These are phyloP conservation scores for Akanthomyces lecanii DNA, from an alignment of 2,329 filamentous ascomycete species.

Conservation along the genomic window DNA sequence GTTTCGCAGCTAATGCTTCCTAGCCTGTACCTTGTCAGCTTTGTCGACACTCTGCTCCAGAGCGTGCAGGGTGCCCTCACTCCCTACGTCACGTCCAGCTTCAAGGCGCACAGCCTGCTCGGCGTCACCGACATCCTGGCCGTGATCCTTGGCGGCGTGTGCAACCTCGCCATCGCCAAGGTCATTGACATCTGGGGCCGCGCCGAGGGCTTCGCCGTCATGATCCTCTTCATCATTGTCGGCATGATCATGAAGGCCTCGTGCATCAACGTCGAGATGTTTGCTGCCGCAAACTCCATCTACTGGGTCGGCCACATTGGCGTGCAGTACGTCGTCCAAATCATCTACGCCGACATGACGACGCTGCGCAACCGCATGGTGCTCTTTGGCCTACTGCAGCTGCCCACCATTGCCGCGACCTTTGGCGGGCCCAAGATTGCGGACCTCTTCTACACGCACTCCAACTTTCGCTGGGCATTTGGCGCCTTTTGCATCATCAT, in stretches of 20 bases:
- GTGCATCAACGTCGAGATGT: conserved; percentile 53
- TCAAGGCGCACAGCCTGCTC: conserved; percentile 61
- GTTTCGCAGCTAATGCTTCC: neutral
- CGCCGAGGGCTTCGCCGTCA: conserved; percentile 41
- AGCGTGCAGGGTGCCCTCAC: conserved; percentile 46
- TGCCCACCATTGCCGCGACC: conserved; percentile 41
- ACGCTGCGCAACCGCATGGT: conserved; percentile 40
- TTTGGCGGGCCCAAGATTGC: conserved; percentile 42
- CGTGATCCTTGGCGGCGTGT: conserved; percentile 36
- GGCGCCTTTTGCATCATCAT: conserved; percentile 61
- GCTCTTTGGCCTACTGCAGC: conserved; percentile 39
- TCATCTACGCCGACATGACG: conserved; percentile 43
- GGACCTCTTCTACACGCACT: conserved; percentile 34
- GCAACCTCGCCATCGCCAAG: conserved; percentile 42
- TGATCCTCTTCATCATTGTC: conserved; percentile 42
- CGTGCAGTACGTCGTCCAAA: conserved; percentile 36
- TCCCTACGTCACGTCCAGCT: conserved; percentile 63
- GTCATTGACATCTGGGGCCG: conserved; percentile 48
- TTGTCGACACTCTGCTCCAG: conserved; percentile 34
- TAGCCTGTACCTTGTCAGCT: conserved; percentile 38
- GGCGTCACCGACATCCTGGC: conserved; percentile 62
- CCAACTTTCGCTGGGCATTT: conserved; percentile 47
- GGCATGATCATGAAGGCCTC: conserved; percentile 61
- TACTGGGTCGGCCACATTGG: conserved; percentile 56
- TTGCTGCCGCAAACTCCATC: conserved; percentile 58